Percentiles rank a stretch among this genome's conserved stretches.
Conservation (phyloP, 176 grass and related monocot genomes). For the Pontederia paniculata region DNA sequence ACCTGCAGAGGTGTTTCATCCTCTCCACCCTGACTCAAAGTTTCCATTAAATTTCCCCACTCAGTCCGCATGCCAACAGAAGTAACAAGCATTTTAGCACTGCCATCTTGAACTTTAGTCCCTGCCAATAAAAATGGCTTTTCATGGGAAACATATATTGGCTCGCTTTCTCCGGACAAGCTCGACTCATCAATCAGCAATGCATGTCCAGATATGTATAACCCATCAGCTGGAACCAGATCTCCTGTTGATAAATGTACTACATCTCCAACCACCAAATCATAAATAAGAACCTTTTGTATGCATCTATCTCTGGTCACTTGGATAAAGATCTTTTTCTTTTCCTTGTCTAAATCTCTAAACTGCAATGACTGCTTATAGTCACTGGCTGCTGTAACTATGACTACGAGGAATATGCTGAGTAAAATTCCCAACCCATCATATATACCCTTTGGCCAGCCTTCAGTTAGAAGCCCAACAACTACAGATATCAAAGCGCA, state of each 20-base stretch:
- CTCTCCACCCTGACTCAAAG: conserved; percentile 70
- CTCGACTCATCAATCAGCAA: conserved; percentile 80
- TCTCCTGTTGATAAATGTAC: conserved; percentile 86
- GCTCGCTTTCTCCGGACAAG: conserved; percentile 84
- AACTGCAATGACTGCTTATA: conserved; percentile 96
- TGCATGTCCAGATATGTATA: conserved; percentile 71
- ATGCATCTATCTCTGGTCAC: conserved; percentile 76
- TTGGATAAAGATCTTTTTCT: conserved; percentile 90
- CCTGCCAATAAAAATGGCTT: conserved; percentile 83
- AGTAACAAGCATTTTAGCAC: conserved; percentile 72
- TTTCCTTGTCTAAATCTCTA: conserved; percentile 86
- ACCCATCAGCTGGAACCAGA: conserved; percentile 71
- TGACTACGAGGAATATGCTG: conserved; percentile 63
- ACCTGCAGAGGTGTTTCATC: conserved; percentile 98
- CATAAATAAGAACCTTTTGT: conserved; percentile 92
- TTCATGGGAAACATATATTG: conserved; percentile 35
- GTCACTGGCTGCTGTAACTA: conserved; percentile 81
- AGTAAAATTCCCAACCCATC: conserved; percentile 81
- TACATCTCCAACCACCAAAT: conserved; percentile 76
- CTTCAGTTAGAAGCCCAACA: conserved; percentile 80
- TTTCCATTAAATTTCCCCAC: conserved; percentile 98
- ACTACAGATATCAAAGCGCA: conserved; percentile 60
- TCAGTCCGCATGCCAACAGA: conserved; percentile 91
- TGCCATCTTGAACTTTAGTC: conserved; percentile 94
- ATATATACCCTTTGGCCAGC: conserved; percentile 59